These are phyloP conservation scores for Favolaschia claudopus DNA, from an alignment of 768 basidiomycete species.

Conservation along the genomic window DNA sequence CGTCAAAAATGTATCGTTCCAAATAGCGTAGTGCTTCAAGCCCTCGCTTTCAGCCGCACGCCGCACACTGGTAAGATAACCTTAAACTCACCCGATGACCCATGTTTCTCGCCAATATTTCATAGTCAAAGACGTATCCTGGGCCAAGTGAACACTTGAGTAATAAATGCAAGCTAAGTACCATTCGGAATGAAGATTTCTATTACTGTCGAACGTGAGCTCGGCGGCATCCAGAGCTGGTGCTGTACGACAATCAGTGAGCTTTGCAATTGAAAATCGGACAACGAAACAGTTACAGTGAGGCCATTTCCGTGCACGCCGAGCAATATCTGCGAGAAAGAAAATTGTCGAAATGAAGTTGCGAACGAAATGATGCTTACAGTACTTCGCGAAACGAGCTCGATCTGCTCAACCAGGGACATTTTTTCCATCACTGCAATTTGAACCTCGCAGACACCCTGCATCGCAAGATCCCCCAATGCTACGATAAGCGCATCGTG, in stretches of 20 bases:
- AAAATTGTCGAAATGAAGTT: conserved; percentile 7
- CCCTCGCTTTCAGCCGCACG: neutral
- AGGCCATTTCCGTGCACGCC: conserved; percentile 78
- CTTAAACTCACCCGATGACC: conserved; percentile 45
- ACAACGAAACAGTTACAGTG: conserved; percentile 43
- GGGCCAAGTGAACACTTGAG: neutral
- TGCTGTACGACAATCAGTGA: conserved; percentile 39
- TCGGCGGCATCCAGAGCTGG: conserved; percentile 73
- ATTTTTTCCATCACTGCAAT: conserved; percentile 48
- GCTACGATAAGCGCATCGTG: conserved; percentile 57
- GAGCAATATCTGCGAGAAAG: conserved; percentile 52
- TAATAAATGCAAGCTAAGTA: conserved; percentile 24
- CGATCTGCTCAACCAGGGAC: conserved; percentile 68
- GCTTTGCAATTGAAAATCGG: neutral
- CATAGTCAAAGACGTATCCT: conserved; percentile 51
- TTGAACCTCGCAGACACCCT: conserved; percentile 61
- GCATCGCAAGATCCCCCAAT: conserved; percentile 54
- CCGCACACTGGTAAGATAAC: neutral
- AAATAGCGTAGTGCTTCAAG: conserved; percentile 63
- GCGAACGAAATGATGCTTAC: conserved; percentile 43
- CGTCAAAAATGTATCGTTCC: conserved; percentile 66
- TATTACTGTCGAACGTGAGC: conserved; percentile 67
- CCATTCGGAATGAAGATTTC: conserved; percentile 73
- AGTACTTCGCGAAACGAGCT: conserved; percentile 65
- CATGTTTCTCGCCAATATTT: conserved; percentile 49